Evolutionary conservation across 108 stramenopile species (phyloP), one percentile per base, ranked within the genome.

Genomic region (Poteriospumella lacustris): DNA sequence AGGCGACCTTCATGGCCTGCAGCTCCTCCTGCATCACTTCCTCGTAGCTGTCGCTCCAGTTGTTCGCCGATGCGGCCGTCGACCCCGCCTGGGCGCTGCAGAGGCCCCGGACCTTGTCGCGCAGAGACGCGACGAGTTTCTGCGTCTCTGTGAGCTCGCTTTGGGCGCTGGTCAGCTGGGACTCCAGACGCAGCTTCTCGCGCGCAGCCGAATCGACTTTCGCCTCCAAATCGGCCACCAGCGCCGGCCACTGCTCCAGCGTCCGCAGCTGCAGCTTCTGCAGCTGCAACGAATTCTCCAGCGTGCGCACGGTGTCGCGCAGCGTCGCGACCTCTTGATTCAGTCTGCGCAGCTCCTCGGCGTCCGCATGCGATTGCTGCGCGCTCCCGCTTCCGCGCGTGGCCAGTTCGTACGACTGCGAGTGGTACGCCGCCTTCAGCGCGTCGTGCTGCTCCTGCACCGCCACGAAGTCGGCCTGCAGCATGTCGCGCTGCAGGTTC

Each of bases 21-120:
- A 73, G 26, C 31, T 73, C 70, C 36, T 73, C 70, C 36, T 33
- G 43, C 70, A 73, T 73, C 3, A 73, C 70, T 73, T 73, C 70
- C 36, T 73, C 70, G 36, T 33, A 73, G 31, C 31, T 34, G 36
- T 73, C 70, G 5, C 26, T 28, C 26, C 26, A 73, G 41, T 73
- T 42, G 19, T 56, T 56, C 19, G 19, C 52, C 24, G 19, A 19
- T 24, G 24, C n/a, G 52, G 19, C 52, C 52, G 52, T 24, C n/a
- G 24, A 24, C 52, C n/a, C 52, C 52, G 19, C n/a, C n/a, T 24
- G 52, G 24, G 19, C n/a, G 52, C 19, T 24, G 19, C n/a, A 24
- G 19, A 56, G 52, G 52, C n/a, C 24, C 52, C n/a, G 24, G 24
- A 24, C n/a, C 19, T 24, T 24, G 52, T 19, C 52, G 24, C 52